These are phyloP conservation scores for Mychonastes homosphaera DNA, from an alignment of 139 green algal genomes.

Conservation along the genomic window DNA sequence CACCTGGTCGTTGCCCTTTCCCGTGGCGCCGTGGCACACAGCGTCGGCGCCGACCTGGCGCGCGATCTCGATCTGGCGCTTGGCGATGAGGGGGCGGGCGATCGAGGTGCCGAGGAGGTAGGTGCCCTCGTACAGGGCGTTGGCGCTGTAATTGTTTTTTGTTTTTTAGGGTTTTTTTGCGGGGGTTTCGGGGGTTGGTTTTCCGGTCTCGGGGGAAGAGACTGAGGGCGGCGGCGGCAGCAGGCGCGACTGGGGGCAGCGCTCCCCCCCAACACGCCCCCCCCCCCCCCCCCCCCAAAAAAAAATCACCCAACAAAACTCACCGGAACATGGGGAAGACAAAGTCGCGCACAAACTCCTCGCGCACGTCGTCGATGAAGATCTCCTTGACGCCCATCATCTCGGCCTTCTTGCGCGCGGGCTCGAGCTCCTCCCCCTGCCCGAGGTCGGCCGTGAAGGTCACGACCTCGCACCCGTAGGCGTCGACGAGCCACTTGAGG, in stretches of 20 bases:
- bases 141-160: slow-evolving; percentile 57
- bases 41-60: slow-evolving; percentile 86
- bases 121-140: slow-evolving; percentile 92
- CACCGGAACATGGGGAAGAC: slow-evolving; percentile 97
- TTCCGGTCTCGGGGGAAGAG: neutral
- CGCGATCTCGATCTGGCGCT: slow-evolving; percentile 97
- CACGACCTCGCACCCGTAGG: slow-evolving; percentile 95
- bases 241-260: too few species aligned
- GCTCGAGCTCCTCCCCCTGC: slow-evolving; percentile 94
- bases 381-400: slow-evolving; percentile 91
- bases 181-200: neutral
- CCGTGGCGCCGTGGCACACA: slow-evolving; percentile 95
- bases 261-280: too few species aligned
- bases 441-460: slow-evolving; percentile 95
- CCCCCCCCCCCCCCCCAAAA: neutral
- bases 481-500: slow-evolving; percentile 95
- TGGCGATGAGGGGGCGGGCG: slow-evolving; percentile 94
- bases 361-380: slow-evolving; percentile 93
- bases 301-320: neutral
- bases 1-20: slow-evolving; percentile 98
- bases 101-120: slow-evolving; percentile 99
- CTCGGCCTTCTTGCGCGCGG: slow-evolving; percentile 80
- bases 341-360: slow-evolving; percentile 98
- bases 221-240: too few species aligned
- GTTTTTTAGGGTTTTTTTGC: neutral